Base-by-base conservation (phyloP, 768 basidiomycete genomes). In the Myochromella boudieri region DNA sequence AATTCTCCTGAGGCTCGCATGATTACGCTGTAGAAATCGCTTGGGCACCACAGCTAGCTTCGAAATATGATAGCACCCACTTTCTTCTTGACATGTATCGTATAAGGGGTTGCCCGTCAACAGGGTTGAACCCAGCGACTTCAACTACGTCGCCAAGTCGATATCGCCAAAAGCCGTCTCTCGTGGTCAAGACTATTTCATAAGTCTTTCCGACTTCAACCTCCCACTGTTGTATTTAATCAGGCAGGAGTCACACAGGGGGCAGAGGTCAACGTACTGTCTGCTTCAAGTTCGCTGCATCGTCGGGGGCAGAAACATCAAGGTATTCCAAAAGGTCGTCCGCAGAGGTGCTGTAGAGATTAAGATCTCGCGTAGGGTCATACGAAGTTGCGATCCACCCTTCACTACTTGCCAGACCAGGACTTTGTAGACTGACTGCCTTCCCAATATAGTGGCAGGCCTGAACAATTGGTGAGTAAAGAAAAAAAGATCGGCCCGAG, bases 1-100 rank as follows among this genome's bases (percentile, higher is more conserved):
- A 51, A 55, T 25, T 55, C 57, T 12, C 32, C 40, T 9, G 36
- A 27, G 17, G 51, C 33, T 21, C 54, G 44, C 36, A 54, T 48
- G 2, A 37, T 36, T 18, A 48, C 48, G n/a, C 51, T 58, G 32
- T 17, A 15, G 17, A 18, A 10, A n/a, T 14, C 7, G n/a, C 18
- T 17, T 20, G 14, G 14, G 25, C n/a, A 7, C 34, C 6, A 4
- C 20, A 37, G 25, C 20, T 5, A 8, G 8, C 10, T 24, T 20
- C 14, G 12, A 17, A 24, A 32, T 15, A 44, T 14, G 14, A 9
- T n/a, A 14, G 8, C 3, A 21, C 42, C 2, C 37, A 49, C 48
- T 43, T 44, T 24, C 48, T 49, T 27, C 48, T 31, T 38, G 36
- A 39, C 21, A 22, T 37, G 27, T 46, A 42, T 9, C 50, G 44